phyloP scores from a whole-genome alignment of 129 eudicot genomes.

The Centrapalus pauciflorus region DNA sequence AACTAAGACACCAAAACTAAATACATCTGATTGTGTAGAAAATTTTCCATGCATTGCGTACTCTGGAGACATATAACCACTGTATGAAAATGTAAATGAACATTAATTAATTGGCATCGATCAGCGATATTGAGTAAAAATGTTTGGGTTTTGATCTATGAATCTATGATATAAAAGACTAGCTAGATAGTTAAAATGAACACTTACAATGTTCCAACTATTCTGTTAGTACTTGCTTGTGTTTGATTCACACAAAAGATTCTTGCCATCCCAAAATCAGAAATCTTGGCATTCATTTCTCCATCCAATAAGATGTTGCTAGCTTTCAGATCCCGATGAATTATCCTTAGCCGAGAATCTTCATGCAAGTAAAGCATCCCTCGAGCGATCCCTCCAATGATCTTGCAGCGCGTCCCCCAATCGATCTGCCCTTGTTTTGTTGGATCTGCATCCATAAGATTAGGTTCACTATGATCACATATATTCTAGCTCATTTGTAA shows the following conservation, averaged over 20 bases:
- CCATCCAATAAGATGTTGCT: constrained; percentile 1
- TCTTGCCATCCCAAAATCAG: constrained; percentile 6
- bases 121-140: too few species aligned
- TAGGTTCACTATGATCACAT: not conserved
- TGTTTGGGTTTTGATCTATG: too few species aligned
- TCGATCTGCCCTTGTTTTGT: not conserved
- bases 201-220: constrained; percentile 11
- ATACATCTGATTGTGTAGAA: constrained; percentile 7
- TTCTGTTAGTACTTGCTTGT: constrained; percentile 5
- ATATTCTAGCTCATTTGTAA: too few species aligned
- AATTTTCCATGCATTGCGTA: constrained; percentile 7
- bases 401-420: constrained; percentile 1
- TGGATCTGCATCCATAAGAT: not conserved
- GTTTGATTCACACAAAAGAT: constrained; percentile 10
- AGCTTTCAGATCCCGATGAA: too few species aligned
- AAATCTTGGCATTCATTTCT: constrained; percentile 9
- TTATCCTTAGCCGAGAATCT: constrained; percentile 15
- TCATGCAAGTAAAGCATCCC: constrained; percentile 8
- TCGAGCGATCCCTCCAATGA: constrained; percentile 8
- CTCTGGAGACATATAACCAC: constrained; percentile 7
- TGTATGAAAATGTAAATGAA: not conserved
- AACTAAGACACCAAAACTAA: constrained; percentile 4
- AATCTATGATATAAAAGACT: too few species aligned
- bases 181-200: not conserved
- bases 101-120: too few species aligned